Base-by-base conservation (phyloP, 805 yeast species). In the Candida suzukii region DNA sequence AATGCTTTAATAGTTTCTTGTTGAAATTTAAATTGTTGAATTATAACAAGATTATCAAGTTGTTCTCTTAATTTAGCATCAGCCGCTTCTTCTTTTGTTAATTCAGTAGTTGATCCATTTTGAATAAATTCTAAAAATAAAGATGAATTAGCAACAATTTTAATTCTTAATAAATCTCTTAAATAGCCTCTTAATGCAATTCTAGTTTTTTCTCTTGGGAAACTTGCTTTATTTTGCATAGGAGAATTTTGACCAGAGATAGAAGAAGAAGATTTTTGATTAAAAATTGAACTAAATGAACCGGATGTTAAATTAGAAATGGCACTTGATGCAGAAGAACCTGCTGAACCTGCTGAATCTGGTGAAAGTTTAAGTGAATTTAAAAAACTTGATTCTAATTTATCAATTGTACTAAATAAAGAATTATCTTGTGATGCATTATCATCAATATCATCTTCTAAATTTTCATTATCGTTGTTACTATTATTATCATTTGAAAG, bases 121-220 rank as follows among this genome's bases (percentile, higher is more conserved):
- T 65, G 59, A 3, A 86, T 47, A 53, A 90, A 90, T 20, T 68
- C 68, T 22, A 66, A 56, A 35, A 88, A 67, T 4, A 68, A 61
- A 0, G 67, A 62, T 31, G 80, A 73, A 38, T 72, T 70, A 1
- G 78, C 66, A 0, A 87, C 70, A 36, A 77, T 81, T 6, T 76
- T 69, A 35, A 76, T 73, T 27, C 71, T 64, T 10, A 74, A 53
- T 16, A 90, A 59, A 2, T 70, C 58, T 24, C 71, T 66, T 37
- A 91, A 53, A 52, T 85, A 91, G 0, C 88, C 85, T 37, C 97
- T 68, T 35, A 91, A 67, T 0, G 95, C 76, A 10, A 88, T 69
- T 34, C 98, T 67, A 49, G 87, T 73, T 48, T 78, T 80, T 57
- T 91, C 98, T 24, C 95, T 71, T 2, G 79, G 74, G 25, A 85